Conservation (phyloP, 352 stramenopile genomes). For the Blastocystis sp. region DNA sequence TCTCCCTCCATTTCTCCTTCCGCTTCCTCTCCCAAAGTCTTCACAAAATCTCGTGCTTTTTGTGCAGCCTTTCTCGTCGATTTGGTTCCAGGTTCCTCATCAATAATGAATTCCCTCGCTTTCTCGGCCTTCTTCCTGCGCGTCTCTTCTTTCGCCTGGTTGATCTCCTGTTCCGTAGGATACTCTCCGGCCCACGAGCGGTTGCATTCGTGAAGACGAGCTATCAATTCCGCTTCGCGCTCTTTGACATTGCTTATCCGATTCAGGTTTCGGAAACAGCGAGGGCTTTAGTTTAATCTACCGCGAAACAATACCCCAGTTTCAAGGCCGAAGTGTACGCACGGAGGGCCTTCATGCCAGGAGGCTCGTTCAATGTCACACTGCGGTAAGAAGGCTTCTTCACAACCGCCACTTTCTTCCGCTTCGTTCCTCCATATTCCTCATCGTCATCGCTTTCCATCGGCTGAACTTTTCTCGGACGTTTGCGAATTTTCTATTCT, state of each 20-base stretch:
- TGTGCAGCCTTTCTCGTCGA: constrained; percentile 35
- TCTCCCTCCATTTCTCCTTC: background rate
- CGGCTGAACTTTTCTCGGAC: background rate
- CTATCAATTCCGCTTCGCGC: constrained; percentile 13
- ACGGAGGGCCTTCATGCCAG: constrained; percentile 52
- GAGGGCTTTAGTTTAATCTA: background rate
- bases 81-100: background rate
- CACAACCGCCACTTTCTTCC: background rate
- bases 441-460: constrained; percentile 28
- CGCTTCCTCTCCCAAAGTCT: constrained; percentile 35
- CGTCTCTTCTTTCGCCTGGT: constrained; percentile 19
- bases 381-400: constrained; percentile 35
- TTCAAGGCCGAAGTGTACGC: constrained; percentile 49
- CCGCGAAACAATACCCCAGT: background rate
- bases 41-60: constrained; percentile 52
- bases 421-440: constrained; percentile 19
- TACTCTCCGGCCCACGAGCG: constrained; percentile 38
- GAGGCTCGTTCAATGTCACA: constrained; percentile 15
- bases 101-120: constrained; percentile 34
- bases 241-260: constrained; percentile 41
- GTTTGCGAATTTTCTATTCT: background rate
- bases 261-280: constrained; percentile 45
- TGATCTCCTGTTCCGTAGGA: background rate
- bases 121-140: constrained; percentile 53
- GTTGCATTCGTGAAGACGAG: constrained; percentile 1